Base-by-base conservation (phyloP, 2,329 filamentous ascomycete genomes). In the Rutstroemia sydowiana region DNA sequence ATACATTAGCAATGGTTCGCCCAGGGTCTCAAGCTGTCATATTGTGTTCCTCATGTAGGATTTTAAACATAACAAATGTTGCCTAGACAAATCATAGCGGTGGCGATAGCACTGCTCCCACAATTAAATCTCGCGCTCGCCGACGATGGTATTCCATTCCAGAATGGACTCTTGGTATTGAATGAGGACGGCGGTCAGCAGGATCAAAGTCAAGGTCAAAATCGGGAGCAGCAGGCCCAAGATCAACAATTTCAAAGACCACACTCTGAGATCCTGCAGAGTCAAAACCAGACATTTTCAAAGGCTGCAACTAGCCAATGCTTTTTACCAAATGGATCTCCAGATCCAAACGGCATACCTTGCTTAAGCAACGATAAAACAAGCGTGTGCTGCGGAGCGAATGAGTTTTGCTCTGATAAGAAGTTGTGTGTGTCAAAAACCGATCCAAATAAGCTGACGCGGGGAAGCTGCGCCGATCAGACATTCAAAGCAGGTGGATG, bases 381-480 rank as follows among this genome's bases (percentile, higher is more conserved):
- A 44, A 58, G 56, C 46, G 50, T 45, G 42, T 58, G 56, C 39
- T 58, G 56, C 40, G 47, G 47, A 31, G 42, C 41, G 11, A 45
- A 55, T 14, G 52, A 58, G 20, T 41, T 54, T 28, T 58, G 56
- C 36, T 57, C 56, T 6, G 54, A 50, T 6, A 58, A 58, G 30
- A 55, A 54, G 18, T 36, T 58, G 5, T 58, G 56, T 40, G 55
- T 55, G n/a, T 34, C 45, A 11, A 57, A 57, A 21, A 45, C 30
- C 3, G 48, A 49, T 23, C 8, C 40, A n/a, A 45, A 21, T 6
- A 51, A 32, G 37, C 52, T 53, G 37, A 39, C 51, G 6, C 41
- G 56, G 18, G 55, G 56, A 6, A 55, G 55, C 21, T 58, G 56
- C 39, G 37, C 52, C 10, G 56, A 57, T 45, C 39, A 39, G 16